Conservation (phyloP, 2,329 filamentous ascomycete genomes). For the Sporothrix sp. region DNA sequence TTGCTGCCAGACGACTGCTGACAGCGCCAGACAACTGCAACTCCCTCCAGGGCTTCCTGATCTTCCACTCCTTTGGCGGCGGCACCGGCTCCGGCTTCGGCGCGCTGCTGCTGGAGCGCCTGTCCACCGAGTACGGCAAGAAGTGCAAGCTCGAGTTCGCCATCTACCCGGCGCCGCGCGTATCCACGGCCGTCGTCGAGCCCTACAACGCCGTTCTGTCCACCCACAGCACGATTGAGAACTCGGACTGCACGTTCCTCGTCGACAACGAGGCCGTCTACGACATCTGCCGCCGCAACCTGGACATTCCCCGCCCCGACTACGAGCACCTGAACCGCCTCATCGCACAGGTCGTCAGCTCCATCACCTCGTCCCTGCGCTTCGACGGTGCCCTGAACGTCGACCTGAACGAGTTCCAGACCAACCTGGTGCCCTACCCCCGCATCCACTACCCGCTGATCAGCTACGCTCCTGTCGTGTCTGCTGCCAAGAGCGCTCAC, state of each 20-base stretch:
- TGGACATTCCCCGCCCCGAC: constrained; percentile 58
- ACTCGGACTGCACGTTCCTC: constrained; percentile 70
- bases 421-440: constrained; percentile 63
- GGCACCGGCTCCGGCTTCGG: constrained; percentile 66
- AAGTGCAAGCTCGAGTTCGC: constrained; percentile 70
- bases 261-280: constrained; percentile 69
- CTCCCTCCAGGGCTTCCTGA: constrained; percentile 61
- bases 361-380: constrained; percentile 61
- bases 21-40: constrained; percentile 60
- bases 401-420: constrained; percentile 70
- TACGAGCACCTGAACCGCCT: constrained; percentile 65
- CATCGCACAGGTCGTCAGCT: constrained; percentile 65
- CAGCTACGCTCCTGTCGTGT: constrained; percentile 63
- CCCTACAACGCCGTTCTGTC: constrained; percentile 66
- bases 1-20: not conserved
- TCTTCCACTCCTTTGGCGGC: constrained; percentile 67
- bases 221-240: constrained; percentile 66
- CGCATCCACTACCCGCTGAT: constrained; percentile 67
- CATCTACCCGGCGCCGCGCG: constrained; percentile 60
- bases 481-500: constrained; percentile 66
- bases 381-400: constrained; percentile 66
- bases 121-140: constrained; percentile 65
- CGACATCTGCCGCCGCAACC: constrained; percentile 63
- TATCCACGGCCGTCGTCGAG: constrained; percentile 62
- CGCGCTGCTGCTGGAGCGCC: constrained; percentile 60